Base-by-base conservation (phyloP, 2,329 filamentous ascomycete species). In the Monilinia polystroma region DNA sequence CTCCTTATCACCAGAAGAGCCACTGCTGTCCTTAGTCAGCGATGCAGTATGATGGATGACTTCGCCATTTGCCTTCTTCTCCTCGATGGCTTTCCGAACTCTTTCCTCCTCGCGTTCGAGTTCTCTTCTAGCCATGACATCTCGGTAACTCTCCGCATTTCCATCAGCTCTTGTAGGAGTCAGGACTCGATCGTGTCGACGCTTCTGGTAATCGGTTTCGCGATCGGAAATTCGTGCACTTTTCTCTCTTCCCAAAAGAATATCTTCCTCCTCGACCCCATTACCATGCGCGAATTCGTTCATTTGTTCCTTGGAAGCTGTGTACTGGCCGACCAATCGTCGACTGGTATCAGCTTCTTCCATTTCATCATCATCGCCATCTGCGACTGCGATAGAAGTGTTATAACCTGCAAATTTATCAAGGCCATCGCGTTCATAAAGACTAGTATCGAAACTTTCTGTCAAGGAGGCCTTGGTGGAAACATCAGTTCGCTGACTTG, bases 121-220 rank as follows among this genome's bases (percentile, higher is more conserved):
- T 73, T 99, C 94, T 64, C 93, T 90, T 72, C 89, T 83, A 72
- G 92, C 90, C 94, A 99, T 98, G 63, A 96, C 84, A 71, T 96
- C 92, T 73, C 91, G 87, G 77, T 98, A 99, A 68, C 87, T 94
- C 69, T 90, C 84, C 23, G 91, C 92, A 72, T 93, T 89, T 66
- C 86, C 89, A 76, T 97, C 93, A 69, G 89, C 91, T 75, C 92
- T 88, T 11, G 91, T 93, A 5, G 93, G 93, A 29, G 92, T 95
- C 70, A 98, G 83, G 63, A 87, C 88, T 69, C 95, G 92, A 77
- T 97, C 89, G 78, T 96, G 96, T 68, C 93, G 88, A 72, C 93
- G 91, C 80, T 96, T 97, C 80, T 99, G 96, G 77, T 99, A 99
- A 76, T 98, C 94, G 70, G 93, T 96, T 82, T 98, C 94, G 75